These are phyloP conservation scores for Citrullus mucosospermus DNA, from an alignment of 306 rosid species.

Conservation along the genomic window DNA sequence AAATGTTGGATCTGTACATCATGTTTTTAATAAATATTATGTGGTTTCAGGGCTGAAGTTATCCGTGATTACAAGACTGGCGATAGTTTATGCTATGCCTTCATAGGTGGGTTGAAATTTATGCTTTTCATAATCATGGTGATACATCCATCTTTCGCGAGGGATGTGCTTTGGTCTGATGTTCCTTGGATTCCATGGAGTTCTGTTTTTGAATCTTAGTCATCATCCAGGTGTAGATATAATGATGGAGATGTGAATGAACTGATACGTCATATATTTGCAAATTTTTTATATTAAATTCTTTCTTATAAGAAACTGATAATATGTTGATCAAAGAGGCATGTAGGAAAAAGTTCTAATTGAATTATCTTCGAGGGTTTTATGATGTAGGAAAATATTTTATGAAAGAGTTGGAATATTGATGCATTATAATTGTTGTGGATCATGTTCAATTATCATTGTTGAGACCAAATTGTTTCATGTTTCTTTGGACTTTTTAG, in stretches of 20 bases:
- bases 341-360: not conserved
- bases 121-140: not conserved
- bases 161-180: no score
- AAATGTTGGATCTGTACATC: not conserved
- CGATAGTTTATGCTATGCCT: constrained; percentile 92
- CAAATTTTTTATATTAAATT: not conserved
- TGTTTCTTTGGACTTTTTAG: not conserved
- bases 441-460: not conserved
- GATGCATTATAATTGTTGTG: not conserved
- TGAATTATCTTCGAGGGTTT: not conserved
- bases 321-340: no score
- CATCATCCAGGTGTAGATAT: not conserved
- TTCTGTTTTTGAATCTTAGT: not conserved
- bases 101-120: constrained; percentile 52
- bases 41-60: constrained; percentile 73
- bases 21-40: constrained; percentile 17
- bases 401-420: not conserved
- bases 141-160: not conserved
- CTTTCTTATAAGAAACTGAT: no score
- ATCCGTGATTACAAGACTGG: constrained; percentile 87
- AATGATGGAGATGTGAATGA: not conserved
- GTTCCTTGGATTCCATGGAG: not conserved
- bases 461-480: not conserved
- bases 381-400: not conserved
- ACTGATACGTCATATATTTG: not conserved